Evolutionary conservation across 2,329 filamentous ascomycete genomes (phyloP).

Genomic region (Diaporthe caulivora): DNA sequence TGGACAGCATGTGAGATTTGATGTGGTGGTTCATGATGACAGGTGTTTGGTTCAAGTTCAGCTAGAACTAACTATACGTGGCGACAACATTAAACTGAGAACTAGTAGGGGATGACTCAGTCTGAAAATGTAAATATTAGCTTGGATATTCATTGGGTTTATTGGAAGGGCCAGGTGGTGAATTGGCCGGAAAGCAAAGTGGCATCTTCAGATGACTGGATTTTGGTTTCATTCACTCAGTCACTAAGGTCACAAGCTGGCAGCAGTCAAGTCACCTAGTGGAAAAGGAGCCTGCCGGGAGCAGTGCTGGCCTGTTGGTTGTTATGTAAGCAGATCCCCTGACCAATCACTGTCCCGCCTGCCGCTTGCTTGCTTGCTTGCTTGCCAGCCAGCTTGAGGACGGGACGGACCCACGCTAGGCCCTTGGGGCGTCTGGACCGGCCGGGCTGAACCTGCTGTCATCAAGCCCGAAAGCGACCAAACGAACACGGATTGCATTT

Average conservation of each 20-base stretch:
- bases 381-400: slow-evolving; percentile 11
- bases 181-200: background rate
- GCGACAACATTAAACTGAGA: background rate
- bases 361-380: slow-evolving; percentile 16
- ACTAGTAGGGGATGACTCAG: background rate
- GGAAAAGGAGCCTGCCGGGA: background rate
- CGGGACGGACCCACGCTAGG: background rate
- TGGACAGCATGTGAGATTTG: no score
- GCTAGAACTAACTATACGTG: background rate
- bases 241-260: background rate
- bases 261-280: background rate
- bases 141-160: background rate
- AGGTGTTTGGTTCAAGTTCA: background rate
- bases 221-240: background rate
- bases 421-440: slow-evolving; percentile 25
- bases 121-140: background rate
- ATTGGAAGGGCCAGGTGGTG: background rate
- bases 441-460: slow-evolving; percentile 37
- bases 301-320: background rate
- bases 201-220: background rate
- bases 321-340: background rate
- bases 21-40: background rate
- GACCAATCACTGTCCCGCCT: slow-evolving; percentile 33
- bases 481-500: slow-evolving; percentile 37
- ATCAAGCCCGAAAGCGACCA: slow-evolving; percentile 35